phyloP scores from a whole-genome alignment of 805 yeast genomes.

The Starmerella vaccinii region DNA sequence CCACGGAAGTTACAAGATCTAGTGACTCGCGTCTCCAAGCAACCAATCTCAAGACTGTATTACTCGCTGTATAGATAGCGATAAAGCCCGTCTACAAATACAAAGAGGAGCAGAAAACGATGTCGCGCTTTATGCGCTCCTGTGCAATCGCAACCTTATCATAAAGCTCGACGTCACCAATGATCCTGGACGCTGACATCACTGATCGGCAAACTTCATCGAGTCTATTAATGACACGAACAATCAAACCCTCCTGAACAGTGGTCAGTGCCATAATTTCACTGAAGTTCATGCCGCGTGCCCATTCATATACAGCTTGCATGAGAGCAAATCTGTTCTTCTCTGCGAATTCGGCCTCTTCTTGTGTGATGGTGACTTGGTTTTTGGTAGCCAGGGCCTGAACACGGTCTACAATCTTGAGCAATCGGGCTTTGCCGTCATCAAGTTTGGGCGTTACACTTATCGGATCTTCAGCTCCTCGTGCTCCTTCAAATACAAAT shows the following conservation, averaged over 20 bases:
- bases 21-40: no score
- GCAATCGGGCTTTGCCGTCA: conserved; percentile 47
- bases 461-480: conserved; percentile 48
- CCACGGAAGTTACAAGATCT: not conserved
- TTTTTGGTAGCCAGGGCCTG: conserved; percentile 51
- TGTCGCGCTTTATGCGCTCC: conserved; percentile 90
- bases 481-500: conserved; percentile 84
- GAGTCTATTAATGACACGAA: conserved; percentile 82
- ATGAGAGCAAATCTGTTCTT: conserved; percentile 79
- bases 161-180: conserved; percentile 86
- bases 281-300: conserved; percentile 81
- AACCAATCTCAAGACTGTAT: no score
- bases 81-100: conserved; percentile 43
- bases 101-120: conserved; percentile 91
- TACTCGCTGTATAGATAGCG: no score
- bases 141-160: conserved; percentile 86
- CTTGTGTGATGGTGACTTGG: conserved; percentile 68
- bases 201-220: conserved; percentile 95
- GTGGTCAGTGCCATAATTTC: conserved; percentile 82
- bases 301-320: conserved; percentile 97
- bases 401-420: conserved; percentile 56
- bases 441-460: conserved; percentile 80
- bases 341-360: conserved; percentile 75
- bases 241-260: conserved; percentile 94
- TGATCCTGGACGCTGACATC: conserved; percentile 82